A percentile compares a stretch with the other conserved stretches of the same genome.
phyloP scores from a whole-genome alignment of 1,284 basidiomycete species.

The Crepidotus sp. region DNA sequence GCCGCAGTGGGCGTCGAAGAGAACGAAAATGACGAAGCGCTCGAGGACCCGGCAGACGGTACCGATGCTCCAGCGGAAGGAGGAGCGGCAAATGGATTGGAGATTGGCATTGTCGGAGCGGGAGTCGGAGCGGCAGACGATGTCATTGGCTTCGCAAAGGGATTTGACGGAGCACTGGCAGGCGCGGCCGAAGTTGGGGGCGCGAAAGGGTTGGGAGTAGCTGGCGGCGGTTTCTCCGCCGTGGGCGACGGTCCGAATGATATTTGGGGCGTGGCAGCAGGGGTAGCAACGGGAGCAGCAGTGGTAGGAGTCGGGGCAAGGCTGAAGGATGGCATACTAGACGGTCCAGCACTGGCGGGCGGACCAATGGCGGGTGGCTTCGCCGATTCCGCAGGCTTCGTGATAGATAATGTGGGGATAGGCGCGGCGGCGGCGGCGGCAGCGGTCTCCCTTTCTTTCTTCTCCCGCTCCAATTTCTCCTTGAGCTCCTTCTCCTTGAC shows the following conservation, averaged over 20 bases:
- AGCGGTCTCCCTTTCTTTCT: slow-evolving; percentile 27
- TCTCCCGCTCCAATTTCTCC: slow-evolving; percentile 32
- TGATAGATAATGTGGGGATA: slow-evolving; percentile 27
- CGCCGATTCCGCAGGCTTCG: slow-evolving; percentile 18
- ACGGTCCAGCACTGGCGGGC: slow-evolving; percentile 3
- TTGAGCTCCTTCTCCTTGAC: slow-evolving; percentile 34
- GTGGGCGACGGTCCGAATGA: slow-evolving; percentile 14
- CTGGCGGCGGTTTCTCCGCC: slow-evolving; percentile 10
- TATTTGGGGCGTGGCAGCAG: slow-evolving; percentile 1
- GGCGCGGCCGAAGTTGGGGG: slow-evolving; percentile 7
- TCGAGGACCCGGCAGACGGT: slow-evolving; percentile 9
- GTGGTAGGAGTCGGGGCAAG: slow-evolving; percentile 23
- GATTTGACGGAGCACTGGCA: slow-evolving; percentile 1
- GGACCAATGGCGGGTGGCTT: slow-evolving; percentile 18
- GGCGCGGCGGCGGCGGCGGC: slow-evolving; percentile 22
- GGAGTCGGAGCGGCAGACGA: slow-evolving; percentile 14
- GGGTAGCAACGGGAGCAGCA: slow-evolving; percentile 18
- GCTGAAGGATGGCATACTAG: slow-evolving; percentile 17
- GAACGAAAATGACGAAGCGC: slow-evolving; percentile 13
- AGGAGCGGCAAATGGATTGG: slow-evolving; percentile 13
- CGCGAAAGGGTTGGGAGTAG: slow-evolving; percentile 15
- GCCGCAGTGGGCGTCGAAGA: background rate
- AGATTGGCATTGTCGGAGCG: slow-evolving; percentile 15
- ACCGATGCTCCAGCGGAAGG: slow-evolving; percentile 5
- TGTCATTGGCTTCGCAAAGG: slow-evolving; percentile 16